A percentile compares a stretch with the other conserved stretches of the same genome.
These are phyloP conservation scores for Microsporum audouinii DNA, from an alignment of 2,329 filamentous ascomycete species.

Conservation along the genomic window DNA sequence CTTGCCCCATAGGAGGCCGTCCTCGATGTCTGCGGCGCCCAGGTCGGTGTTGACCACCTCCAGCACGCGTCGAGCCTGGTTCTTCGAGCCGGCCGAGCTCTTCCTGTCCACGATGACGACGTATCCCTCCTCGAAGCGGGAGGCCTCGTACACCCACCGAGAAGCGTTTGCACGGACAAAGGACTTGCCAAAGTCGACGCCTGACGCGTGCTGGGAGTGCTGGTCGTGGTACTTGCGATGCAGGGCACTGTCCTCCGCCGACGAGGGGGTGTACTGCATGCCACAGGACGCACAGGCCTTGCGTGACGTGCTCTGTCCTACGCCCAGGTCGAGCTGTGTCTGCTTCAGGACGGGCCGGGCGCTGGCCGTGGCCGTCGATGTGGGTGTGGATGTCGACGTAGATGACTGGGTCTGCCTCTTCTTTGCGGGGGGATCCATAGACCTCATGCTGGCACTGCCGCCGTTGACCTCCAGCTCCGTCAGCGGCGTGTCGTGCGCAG, in stretches of 20 bases:
- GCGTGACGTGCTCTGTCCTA: conserved; percentile 33
- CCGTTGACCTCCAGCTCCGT: conserved; percentile 32
- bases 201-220: conserved; percentile 50
- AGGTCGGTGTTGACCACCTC: conserved; percentile 53
- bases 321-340: conserved; percentile 50
- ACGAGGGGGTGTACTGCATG: conserved; percentile 56
- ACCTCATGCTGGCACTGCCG: conserved; percentile 29
- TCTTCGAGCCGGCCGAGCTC: conserved; percentile 41
- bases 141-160: conserved; percentile 42
- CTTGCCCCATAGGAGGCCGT: conserved; percentile 47
- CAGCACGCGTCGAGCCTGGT: conserved; percentile 45
- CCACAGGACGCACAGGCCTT: conserved; percentile 50
- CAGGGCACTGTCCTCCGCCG: conserved; percentile 48
- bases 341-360: conserved; percentile 38
- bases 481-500: conserved; percentile 22
- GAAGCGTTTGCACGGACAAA: conserved; percentile 43
- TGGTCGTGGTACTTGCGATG: conserved; percentile 50
- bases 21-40: conserved; percentile 48
- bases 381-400: neutral
- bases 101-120: conserved; percentile 49
- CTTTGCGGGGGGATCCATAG: conserved; percentile 27
- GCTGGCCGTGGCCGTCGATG: neutral
- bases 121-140: conserved; percentile 39
- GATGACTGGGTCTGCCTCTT: conserved; percentile 13
- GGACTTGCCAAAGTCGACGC: conserved; percentile 49